A percentile compares a stretch with the other conserved stretches of the same genome.
These are phyloP conservation scores for Cordyceps fumosorosea DNA, from an alignment of 2,329 filamentous ascomycete genomes.

Conservation along the genomic window DNA sequence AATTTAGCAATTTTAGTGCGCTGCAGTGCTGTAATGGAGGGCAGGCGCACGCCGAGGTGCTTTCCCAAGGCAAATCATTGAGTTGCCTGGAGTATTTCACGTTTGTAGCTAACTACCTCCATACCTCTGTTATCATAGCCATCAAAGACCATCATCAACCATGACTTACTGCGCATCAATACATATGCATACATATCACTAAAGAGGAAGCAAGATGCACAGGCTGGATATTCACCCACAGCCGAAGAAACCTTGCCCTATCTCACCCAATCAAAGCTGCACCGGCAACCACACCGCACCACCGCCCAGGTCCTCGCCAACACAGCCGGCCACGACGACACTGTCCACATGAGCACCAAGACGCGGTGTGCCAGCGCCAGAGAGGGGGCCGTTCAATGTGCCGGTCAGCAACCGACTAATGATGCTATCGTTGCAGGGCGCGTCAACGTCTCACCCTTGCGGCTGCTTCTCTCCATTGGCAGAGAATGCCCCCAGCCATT, in stretches of 20 bases:
- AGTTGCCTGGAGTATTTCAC: too few species aligned
- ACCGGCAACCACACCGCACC: background rate
- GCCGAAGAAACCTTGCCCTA: background rate
- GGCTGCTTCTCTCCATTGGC: background rate
- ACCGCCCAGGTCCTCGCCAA: background rate
- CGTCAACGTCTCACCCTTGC: constrained; percentile 1
- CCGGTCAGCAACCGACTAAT: constrained; percentile 2
- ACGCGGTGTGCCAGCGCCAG: constrained; percentile 6
- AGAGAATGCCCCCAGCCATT: background rate
- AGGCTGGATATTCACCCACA: background rate
- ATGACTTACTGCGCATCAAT: too few species aligned
- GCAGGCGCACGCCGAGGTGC: background rate
- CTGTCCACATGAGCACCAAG: constrained; percentile 8
- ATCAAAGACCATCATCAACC: too few species aligned
- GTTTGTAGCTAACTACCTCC: too few species aligned
- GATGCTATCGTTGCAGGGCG: background rate
- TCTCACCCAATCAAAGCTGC: background rate
- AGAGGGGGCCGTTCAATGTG: background rate
- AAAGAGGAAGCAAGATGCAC: background rate
- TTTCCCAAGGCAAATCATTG: background rate
- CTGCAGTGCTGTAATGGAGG: background rate
- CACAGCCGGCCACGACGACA: constrained; percentile 1
- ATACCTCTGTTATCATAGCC: too few species aligned
- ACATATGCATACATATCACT: too few species aligned
- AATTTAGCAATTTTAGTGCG: background rate